Percentiles rank a stretch among this genome's conserved stretches.
Conservation (phyloP, 2,329 filamentous ascomycete species). For the Talaromyces sp. region DNA sequence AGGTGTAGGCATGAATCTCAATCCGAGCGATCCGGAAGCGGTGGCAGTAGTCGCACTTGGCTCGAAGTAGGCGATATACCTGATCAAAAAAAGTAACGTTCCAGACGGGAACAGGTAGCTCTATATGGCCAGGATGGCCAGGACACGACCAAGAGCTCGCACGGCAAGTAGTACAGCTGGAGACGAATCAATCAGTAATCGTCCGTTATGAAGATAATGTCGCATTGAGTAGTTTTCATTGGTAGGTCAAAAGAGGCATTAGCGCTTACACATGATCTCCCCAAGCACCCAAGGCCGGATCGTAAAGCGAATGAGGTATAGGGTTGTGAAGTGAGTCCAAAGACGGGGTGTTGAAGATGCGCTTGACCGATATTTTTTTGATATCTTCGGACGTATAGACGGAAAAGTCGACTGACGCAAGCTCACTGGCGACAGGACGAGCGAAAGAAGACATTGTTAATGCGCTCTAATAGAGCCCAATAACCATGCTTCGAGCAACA, state of each 20-base stretch:
- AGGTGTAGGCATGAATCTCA: slow-evolving; percentile 72
- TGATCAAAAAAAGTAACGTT: slow-evolving; percentile 97
- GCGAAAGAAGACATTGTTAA: slow-evolving; percentile 48
- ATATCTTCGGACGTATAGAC: slow-evolving; percentile 82
- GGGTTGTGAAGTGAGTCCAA: slow-evolving; percentile 90
- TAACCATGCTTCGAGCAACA: slow-evolving; percentile 30
- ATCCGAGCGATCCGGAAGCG: slow-evolving; percentile 74
- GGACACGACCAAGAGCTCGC: slow-evolving; percentile 77
- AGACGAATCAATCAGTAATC: not conserved
- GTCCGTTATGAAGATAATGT: not conserved
- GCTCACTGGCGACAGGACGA: slow-evolving; percentile 76
- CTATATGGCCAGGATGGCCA: slow-evolving; percentile 91
- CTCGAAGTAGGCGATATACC: slow-evolving; percentile 75
- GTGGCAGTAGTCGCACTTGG: slow-evolving; percentile 88
- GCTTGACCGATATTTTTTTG: slow-evolving; percentile 82
- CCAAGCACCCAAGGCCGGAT: slow-evolving; percentile 85
- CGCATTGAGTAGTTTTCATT: not conserved
- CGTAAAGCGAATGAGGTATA: slow-evolving; percentile 85
- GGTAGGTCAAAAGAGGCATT: not conserved
- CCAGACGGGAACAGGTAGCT: slow-evolving; percentile 88
- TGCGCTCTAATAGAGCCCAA: slow-evolving; percentile 34
- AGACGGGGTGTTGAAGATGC: slow-evolving; percentile 89
- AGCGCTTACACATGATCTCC: slow-evolving; percentile 70
- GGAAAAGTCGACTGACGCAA: slow-evolving; percentile 84
- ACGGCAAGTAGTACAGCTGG: slow-evolving; percentile 90